These are phyloP conservation scores for Lipomyces anomalus DNA, from an alignment of 805 yeast species.

Conservation along the genomic window DNA sequence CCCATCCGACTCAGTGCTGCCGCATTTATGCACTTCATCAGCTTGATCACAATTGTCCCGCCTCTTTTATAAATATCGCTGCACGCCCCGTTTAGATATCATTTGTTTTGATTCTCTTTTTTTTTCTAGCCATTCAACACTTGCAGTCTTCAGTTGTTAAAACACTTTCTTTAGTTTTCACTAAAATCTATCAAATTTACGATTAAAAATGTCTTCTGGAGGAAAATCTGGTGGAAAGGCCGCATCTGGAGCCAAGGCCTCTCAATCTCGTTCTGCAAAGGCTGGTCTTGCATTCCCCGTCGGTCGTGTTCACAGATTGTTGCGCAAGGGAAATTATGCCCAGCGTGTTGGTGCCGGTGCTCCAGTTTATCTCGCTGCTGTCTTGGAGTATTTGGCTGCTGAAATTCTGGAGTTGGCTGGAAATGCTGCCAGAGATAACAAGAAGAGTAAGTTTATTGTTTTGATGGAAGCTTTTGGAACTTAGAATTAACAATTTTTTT, in stretches of 20 bases:
- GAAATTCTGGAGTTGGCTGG: constrained; percentile 97
- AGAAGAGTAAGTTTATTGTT: constrained; percentile 50
- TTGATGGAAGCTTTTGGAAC: not conserved
- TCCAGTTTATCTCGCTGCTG: constrained; percentile 90
- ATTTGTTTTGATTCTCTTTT: too few relatives aligned
- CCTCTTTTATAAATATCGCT: too few relatives aligned
- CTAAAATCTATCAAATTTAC: constrained; percentile 7
- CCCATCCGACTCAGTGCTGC: too few relatives aligned
- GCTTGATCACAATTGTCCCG: too few relatives aligned
- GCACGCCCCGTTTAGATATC: too few relatives aligned
- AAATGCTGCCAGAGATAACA: constrained; percentile 97
- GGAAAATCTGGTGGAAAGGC: constrained; percentile 86
- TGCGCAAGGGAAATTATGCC: constrained; percentile 96
- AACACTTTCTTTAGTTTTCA: not conserved
- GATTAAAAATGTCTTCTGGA: constrained; percentile 62
- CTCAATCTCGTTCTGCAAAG: constrained; percentile 97
- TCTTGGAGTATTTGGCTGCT: constrained; percentile 90
- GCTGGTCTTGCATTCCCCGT: constrained; percentile 99
- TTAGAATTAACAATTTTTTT: not conserved
- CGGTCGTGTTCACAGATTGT: constrained; percentile 96
- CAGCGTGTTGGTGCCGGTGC: constrained; percentile 99
- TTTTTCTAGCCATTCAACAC: too few relatives aligned
- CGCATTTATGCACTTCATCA: too few relatives aligned
- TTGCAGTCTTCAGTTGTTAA: not conserved
- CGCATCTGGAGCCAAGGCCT: constrained; percentile 88